Evolutionary conservation across 1,284 basidiomycete genomes (phyloP), one percentile per base, ranked within the genome.

Genomic region (Trichosporon faecale): DNA sequence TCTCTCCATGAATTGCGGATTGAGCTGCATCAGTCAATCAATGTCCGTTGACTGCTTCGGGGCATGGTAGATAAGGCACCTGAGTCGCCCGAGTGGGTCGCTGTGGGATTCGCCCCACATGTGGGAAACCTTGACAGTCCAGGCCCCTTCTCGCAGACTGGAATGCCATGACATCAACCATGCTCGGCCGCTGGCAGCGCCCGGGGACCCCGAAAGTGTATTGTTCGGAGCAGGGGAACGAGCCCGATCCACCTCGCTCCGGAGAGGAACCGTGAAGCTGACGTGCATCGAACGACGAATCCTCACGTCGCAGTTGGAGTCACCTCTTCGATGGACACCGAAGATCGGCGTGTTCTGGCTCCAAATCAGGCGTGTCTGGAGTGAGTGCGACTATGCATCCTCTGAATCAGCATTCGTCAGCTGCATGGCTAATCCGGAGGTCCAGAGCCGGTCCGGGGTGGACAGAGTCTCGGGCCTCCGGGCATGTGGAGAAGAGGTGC

Each of bases 281-380:
- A 61, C 57, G 29, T 61, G 57, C 57, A 61, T 29, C 27, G 57
- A 23, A 61, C 57, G 57, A 61, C 57, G 57, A 61, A 33, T 61
- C 57, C 57, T 61, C 16, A 12, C 25, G 16, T 6, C 46, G n/a
- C 8, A 25, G 21, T 23, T 52, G n/a, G 49, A 23, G 21, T 52
- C 21, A 21, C 8, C 8, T 52, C 8, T n/a, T 9, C 2, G 18
- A 40, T 12, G 40, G 8, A n/a, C 18, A 44, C 2, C 18, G 5
- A 18, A 44, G 40, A 44, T n/a, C 49, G 11, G 9, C 49, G 21
- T 23, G 49, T 21, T 25, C 49, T 7, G 9, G 49, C 40, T 44
- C 40, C 40, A 5, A 14, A 5, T 18, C 11, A 23, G 49, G 12
- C 21, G 49, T 9, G 21, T 46, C n/a, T n/a, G n/a, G n/a, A n/a